Evolutionary conservation across 1,139 yeast genomes (phyloP).

Genomic region (Magnusiomyces fungicola): DNA sequence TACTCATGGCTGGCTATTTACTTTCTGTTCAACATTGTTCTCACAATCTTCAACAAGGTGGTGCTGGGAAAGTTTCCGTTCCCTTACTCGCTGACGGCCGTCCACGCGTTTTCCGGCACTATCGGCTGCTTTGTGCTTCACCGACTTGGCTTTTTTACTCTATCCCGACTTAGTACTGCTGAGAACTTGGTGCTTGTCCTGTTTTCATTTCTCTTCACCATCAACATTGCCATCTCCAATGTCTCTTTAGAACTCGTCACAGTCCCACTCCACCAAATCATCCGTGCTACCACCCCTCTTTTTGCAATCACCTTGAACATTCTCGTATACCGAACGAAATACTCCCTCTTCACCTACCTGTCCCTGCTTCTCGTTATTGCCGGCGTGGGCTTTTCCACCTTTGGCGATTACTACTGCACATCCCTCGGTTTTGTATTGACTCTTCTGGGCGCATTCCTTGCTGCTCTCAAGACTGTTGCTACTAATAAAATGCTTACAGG

Average conservation of each 20-base stretch:
- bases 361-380: constrained; percentile 20
- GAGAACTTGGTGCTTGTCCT: constrained; percentile 21
- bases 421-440: constrained; percentile 24
- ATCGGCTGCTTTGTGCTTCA: constrained; percentile 23
- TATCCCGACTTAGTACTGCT: constrained; percentile 19
- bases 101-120: constrained; percentile 24
- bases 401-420: constrained; percentile 23
- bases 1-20: constrained; percentile 23
- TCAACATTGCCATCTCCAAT: constrained; percentile 26
- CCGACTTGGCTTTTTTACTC: constrained; percentile 19
- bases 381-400: constrained; percentile 20
- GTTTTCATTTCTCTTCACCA: constrained; percentile 25
- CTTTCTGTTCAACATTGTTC: constrained; percentile 24
- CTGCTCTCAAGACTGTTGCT: constrained; percentile 25
- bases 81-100: constrained; percentile 24
- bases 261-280: constrained; percentile 26
- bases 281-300: constrained; percentile 26
- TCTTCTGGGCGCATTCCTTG: constrained; percentile 23
- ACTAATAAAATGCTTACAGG: constrained; percentile 25
- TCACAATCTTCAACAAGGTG: constrained; percentile 25
- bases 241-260: constrained; percentile 26
- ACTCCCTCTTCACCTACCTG: constrained; percentile 22
- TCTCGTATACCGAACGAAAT: constrained; percentile 19
- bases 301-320: constrained; percentile 24
- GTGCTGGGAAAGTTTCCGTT: constrained; percentile 26